These are phyloP conservation scores for Halenospora varia DNA, from an alignment of 495 filamentous ascomycete genomes.

Conservation along the genomic window DNA sequence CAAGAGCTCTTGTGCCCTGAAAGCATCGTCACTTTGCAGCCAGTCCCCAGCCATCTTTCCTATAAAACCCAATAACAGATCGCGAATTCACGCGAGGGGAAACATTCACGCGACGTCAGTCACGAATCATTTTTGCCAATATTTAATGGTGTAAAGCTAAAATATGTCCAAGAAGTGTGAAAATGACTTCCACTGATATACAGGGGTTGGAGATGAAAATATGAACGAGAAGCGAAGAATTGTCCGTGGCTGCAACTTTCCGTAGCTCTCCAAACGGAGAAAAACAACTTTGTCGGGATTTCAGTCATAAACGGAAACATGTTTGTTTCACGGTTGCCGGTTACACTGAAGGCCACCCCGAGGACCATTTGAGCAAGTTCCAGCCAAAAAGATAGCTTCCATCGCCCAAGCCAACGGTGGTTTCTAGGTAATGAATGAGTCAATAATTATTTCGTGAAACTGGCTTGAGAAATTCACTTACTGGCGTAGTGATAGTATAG, in stretches of 20 bases:
- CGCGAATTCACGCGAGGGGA: conserved; percentile 1
- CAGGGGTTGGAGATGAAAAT: no score
- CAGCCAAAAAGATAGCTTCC: conserved; percentile 63
- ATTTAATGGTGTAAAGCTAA: no score
- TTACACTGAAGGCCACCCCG: conserved; percentile 59
- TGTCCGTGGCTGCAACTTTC: neutral
- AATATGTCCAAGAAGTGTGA: no score
- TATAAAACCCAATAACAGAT: conserved; percentile 3
- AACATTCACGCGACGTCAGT: conserved; percentile 1
- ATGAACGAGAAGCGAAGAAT: neutral
- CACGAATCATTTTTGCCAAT: neutral
- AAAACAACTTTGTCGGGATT: conserved; percentile 64
- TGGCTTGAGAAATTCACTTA: neutral
- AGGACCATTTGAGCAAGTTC: conserved; percentile 60
- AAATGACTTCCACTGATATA: no score
- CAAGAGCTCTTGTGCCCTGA: neutral
- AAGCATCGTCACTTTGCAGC: conserved; percentile 3
- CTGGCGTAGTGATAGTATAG: conserved; percentile 67
- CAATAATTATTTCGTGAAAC: neutral
- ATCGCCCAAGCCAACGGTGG: conserved; percentile 59
- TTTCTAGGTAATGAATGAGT: conserved; percentile 34
- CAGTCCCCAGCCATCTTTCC: conserved; percentile 7
- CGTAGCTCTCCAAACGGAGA: conserved; percentile 33
- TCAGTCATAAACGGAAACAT: conserved; percentile 58
- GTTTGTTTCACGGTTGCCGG: conserved; percentile 32